Evolutionary conservation across 176 grass and related monocot genomes (phyloP).

Genomic region (Musa beccarii): DNA sequence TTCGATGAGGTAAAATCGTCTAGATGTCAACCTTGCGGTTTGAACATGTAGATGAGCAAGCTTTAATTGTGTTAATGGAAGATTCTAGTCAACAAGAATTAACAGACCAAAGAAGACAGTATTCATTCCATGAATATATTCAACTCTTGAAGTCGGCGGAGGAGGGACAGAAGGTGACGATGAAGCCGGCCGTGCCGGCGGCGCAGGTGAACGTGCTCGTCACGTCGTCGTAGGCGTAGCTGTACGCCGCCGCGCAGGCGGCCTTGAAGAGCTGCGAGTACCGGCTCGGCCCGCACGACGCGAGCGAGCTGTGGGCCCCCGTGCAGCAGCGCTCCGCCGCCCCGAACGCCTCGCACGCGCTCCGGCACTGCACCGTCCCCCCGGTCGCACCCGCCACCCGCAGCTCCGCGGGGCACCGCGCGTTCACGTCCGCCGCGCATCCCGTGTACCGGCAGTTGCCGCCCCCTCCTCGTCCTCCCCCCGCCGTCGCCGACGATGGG

Average conservation of each 20-base stretch:
- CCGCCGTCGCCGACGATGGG: conserved; percentile 15
- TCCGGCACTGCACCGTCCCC: conserved; percentile 49
- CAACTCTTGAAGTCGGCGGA: not conserved
- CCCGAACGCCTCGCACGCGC: conserved; percentile 77
- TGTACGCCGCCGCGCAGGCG: conserved; percentile 70
- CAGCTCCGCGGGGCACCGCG: conserved; percentile 51
- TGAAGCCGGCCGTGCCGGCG: conserved; percentile 39
- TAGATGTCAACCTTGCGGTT: too few relatives aligned
- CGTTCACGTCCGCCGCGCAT: conserved; percentile 75
- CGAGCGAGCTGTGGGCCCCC: conserved; percentile 37
- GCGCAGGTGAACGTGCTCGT: conserved; percentile 88
- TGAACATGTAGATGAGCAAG: too few relatives aligned
- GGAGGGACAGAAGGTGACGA: conserved; percentile 70
- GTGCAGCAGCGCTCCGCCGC: conserved; percentile 75
- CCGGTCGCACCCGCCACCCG: conserved; percentile 10
- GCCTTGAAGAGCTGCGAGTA: conserved; percentile 78
- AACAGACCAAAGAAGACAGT: too few relatives aligned
- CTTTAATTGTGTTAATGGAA: too few relatives aligned
- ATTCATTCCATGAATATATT: too few relatives aligned
- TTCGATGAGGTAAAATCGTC: too few relatives aligned
- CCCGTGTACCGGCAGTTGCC: conserved; percentile 57
- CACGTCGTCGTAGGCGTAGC: conserved; percentile 88
- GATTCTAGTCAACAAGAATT: too few relatives aligned
- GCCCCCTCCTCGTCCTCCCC: conserved; percentile 5
- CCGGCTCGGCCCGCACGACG: conserved; percentile 46